Evolutionary conservation across 108 stramenopile species (phyloP).

Genomic region (Pseudonitzschia pungens): DNA sequence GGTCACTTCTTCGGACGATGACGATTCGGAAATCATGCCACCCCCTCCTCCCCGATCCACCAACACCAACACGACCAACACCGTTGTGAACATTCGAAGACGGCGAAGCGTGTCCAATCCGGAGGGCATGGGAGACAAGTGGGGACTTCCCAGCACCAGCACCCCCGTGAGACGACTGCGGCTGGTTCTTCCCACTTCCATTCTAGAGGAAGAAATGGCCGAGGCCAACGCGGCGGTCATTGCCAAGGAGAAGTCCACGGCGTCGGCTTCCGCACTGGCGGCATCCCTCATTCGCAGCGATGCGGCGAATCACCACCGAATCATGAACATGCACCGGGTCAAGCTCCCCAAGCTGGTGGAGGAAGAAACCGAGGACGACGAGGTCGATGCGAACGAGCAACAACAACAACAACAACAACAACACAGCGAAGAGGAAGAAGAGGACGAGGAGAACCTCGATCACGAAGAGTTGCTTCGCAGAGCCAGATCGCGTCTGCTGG

Average conservation of each 20-base stretch:
- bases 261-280: slow-evolving; percentile 1
- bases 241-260: slow-evolving; percentile 23
- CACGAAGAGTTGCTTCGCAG: slow-evolving; percentile 72
- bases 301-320: slow-evolving; percentile 1
- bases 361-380: not conserved
- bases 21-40: slow-evolving; percentile 70
- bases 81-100: slow-evolving; percentile 14
- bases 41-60: slow-evolving; percentile 56
- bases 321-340: not conserved
- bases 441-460: slow-evolving; percentile 55
- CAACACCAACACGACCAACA: too few species aligned
- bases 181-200: slow-evolving; percentile 70
- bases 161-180: slow-evolving; percentile 38
- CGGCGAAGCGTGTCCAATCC: slow-evolving; percentile 82
- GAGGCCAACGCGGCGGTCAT: slow-evolving; percentile 58
- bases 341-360: slow-evolving; percentile 8
- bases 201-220: slow-evolving; percentile 84
- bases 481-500: slow-evolving; percentile 73
- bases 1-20: slow-evolving; percentile 39
- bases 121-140: slow-evolving; percentile 86
- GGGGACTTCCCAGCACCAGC: slow-evolving; percentile 55
- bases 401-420: too few species aligned
- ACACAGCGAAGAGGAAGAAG: slow-evolving; percentile 13
- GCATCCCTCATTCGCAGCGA: not conserved
- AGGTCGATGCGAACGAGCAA: not conserved